Percentiles rank a stretch among this genome's conserved stretches.
Evolutionary conservation across 1,284 basidiomycete genomes (phyloP).

Genomic region (Thelephora terrestris): DNA sequence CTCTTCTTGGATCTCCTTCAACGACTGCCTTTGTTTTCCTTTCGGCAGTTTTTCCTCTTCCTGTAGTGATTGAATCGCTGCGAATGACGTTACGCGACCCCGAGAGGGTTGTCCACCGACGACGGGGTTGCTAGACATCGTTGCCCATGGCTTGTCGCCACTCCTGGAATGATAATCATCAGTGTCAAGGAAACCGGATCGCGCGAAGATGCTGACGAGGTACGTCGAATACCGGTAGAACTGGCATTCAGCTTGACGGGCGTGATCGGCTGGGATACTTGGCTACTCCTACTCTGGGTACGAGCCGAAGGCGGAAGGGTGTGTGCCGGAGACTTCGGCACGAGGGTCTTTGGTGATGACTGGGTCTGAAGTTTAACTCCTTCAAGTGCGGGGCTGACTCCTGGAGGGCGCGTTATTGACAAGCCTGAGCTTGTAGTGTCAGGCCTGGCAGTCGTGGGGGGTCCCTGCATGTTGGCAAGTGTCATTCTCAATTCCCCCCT

Average conservation of each 20-base stretch:
- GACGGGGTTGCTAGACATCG: constrained; percentile 36
- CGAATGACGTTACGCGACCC: constrained; percentile 49
- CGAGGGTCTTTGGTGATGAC: too few species aligned
- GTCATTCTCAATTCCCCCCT: too few species aligned
- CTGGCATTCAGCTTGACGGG: constrained; percentile 18
- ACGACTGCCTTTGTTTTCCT: constrained; percentile 46
- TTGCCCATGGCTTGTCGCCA: constrained; percentile 42
- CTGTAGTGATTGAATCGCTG: constrained; percentile 77
- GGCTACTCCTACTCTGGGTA: constrained; percentile 16
- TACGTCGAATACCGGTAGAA: constrained; percentile 26
- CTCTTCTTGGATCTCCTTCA: constrained; percentile 81
- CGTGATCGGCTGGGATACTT: constrained; percentile 4
- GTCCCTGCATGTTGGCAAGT: too few species aligned
- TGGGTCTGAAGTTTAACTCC: too few species aligned
- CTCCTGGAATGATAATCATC: constrained; percentile 20
- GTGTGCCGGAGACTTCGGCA: too few species aligned
- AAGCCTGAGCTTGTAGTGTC: too few species aligned
- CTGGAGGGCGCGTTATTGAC: too few species aligned
- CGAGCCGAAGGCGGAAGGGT: constrained; percentile 10
- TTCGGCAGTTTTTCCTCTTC: constrained; percentile 36
- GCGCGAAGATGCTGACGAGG: constrained; percentile 33
- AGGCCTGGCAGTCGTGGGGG: too few species aligned
- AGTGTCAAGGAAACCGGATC: background rate
- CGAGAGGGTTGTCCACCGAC: constrained; percentile 18
- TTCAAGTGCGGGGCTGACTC: too few species aligned